These are phyloP conservation scores for Sparassis latifolia DNA, from an alignment of 1,284 basidiomycete genomes.

Conservation along the genomic window DNA sequence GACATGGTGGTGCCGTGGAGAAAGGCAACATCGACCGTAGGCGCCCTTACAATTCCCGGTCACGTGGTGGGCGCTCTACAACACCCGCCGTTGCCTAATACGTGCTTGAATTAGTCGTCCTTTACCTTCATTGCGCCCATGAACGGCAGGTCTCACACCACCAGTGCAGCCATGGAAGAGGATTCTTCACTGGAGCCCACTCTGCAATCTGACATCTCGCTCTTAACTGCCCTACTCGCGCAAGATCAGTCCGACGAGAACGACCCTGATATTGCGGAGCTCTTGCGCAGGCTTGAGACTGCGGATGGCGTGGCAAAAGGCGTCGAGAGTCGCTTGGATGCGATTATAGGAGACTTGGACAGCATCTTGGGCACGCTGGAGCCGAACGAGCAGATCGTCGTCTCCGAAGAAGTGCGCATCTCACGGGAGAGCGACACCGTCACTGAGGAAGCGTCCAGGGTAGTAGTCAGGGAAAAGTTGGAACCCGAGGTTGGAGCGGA, in stretches of 20 bases:
- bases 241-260: conserved; percentile 27
- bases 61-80: too few species aligned
- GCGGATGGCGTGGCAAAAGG: conserved; percentile 50
- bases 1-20: too few species aligned
- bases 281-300: conserved; percentile 43
- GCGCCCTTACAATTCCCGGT: too few species aligned
- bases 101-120: too few species aligned
- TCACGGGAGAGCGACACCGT: background rate
- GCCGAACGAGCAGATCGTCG: conserved; percentile 1
- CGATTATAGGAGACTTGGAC: conserved; percentile 50
- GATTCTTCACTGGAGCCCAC: background rate
- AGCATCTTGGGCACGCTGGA: conserved; percentile 42
- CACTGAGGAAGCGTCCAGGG: background rate
- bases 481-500: background rate
- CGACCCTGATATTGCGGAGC: conserved; percentile 27
- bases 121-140: too few species aligned
- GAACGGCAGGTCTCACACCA: too few species aligned
- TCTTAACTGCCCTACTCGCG: conserved; percentile 30
- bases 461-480: background rate
- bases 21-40: too few species aligned
- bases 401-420: background rate
- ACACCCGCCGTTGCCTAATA: too few species aligned
- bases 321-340: conserved; percentile 53
- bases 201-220: conserved; percentile 29
- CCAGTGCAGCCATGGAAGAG: too few species aligned